Evolutionary conservation across 1,284 basidiomycete species (phyloP).

Genomic region (Cutaneotrichosporon cavernicola): DNA sequence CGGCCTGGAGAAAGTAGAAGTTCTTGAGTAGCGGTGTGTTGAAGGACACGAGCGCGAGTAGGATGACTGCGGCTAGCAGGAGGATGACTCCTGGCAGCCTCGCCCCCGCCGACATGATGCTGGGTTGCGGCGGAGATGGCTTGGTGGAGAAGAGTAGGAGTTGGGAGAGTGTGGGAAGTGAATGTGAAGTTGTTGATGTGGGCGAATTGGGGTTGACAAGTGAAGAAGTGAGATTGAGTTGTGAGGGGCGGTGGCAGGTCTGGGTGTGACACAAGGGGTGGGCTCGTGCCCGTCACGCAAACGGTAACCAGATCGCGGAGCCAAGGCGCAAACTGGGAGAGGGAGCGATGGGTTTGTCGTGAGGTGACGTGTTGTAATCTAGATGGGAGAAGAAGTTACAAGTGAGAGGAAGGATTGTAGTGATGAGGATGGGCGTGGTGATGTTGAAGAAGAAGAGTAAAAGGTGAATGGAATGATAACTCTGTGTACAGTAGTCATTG

Average conservation of each 20-base stretch:
- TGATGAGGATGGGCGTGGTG: neutral
- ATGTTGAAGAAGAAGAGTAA: neutral
- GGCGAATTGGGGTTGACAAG: neutral
- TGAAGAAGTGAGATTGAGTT: neutral
- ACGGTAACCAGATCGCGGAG: neutral
- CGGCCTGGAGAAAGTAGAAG: conserved; percentile 77
- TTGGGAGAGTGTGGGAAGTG: neutral
- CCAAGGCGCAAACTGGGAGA: no score
- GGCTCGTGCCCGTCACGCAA: conserved; percentile 6
- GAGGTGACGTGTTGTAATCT: neutral
- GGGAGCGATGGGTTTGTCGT: neutral
- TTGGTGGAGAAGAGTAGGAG: neutral
- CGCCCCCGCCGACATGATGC: conserved; percentile 56
- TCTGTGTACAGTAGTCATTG: no score
- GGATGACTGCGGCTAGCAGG: conserved; percentile 67
- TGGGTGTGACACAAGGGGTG: neutral
- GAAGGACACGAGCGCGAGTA: conserved; percentile 79
- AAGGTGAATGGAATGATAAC: no score
- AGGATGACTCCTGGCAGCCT: conserved; percentile 81
- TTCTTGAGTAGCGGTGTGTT: conserved; percentile 80
- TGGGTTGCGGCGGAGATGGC: conserved; percentile 1
- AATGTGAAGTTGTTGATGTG: neutral
- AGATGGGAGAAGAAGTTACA: neutral
- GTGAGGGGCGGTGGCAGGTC: neutral
- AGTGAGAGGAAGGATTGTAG: neutral